Evolutionary conservation across 2,329 filamentous ascomycete species (phyloP).

Genomic region (Ophiostoma sp.): DNA sequence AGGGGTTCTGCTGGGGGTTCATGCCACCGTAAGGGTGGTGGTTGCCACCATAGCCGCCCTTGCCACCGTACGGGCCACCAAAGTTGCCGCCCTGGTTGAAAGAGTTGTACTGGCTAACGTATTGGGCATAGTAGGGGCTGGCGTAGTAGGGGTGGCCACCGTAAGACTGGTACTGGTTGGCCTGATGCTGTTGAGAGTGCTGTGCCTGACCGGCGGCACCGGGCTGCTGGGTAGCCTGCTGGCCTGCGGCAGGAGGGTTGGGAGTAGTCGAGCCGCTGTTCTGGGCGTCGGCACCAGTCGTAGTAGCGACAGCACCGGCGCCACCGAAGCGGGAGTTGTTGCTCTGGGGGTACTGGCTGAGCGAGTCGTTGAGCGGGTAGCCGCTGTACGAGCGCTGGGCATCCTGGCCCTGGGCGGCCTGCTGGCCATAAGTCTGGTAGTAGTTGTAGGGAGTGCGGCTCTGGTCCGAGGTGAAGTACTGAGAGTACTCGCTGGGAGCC

Average conservation of each 20-base stretch:
- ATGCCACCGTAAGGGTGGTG: constrained; percentile 51
- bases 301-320: constrained; percentile 29
- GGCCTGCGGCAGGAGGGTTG: constrained; percentile 58
- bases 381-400: constrained; percentile 67
- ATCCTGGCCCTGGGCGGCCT: constrained; percentile 60
- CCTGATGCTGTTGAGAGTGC: constrained; percentile 37
- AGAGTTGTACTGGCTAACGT: constrained; percentile 44
- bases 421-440: constrained; percentile 55
- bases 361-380: constrained; percentile 63
- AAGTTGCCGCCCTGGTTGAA: constrained; percentile 47
- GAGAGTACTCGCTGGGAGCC: constrained; percentile 71
- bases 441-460: constrained; percentile 75
- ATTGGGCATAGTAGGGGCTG: constrained; percentile 59
- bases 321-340: constrained; percentile 61
- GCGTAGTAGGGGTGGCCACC: constrained; percentile 54
- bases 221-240: constrained; percentile 39
- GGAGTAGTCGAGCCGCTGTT: constrained; percentile 89
- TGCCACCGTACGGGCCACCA: constrained; percentile 49
- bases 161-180: constrained; percentile 29
- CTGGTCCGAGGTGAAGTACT: constrained; percentile 71
- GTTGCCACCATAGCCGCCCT: constrained; percentile 53
- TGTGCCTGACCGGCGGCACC: constrained; percentile 29
- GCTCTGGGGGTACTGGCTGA: constrained; percentile 68
- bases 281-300: constrained; percentile 59
- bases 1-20: constrained; percentile 49